Percentiles rank a stretch among this genome's conserved stretches.
phyloP scores from a whole-genome alignment of 169 alveolate genomes.

The Neospora caninum region DNA sequence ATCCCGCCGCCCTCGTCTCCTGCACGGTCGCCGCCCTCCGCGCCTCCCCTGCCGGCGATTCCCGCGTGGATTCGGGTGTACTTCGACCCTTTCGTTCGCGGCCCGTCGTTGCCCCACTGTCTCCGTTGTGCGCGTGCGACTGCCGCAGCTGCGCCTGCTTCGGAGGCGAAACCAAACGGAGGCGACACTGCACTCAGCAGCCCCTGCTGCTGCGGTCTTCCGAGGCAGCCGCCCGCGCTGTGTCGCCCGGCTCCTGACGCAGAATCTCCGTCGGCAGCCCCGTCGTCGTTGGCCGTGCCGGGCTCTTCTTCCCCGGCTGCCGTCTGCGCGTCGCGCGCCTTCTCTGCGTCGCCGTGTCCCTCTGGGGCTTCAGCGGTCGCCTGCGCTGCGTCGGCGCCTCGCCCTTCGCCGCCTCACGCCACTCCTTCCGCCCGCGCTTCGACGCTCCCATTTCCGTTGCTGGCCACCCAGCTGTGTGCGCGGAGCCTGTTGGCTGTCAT shows the following conservation, averaged over 20 bases:
- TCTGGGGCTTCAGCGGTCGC: neutral
- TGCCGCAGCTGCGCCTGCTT: neutral
- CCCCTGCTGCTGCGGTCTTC: neutral
- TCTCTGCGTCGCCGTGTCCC: neutral
- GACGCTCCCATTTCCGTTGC: neutral
- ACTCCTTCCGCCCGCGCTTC: neutral
- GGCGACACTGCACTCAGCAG: neutral
- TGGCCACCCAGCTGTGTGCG: slow-evolving; percentile 9
- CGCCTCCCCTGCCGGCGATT: neutral
- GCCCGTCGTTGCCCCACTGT: neutral
- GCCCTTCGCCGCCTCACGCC: neutral
- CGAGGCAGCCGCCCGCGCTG: neutral
- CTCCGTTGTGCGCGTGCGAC: neutral
- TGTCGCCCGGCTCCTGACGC: neutral
- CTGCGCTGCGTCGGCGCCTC: neutral
- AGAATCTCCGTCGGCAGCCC: neutral
- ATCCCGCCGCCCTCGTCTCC: no score
- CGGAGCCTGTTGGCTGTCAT: neutral
- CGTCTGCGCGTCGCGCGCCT: neutral
- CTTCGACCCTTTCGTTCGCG: slow-evolving; percentile 12
- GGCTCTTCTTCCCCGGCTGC: neutral
- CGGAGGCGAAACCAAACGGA: neutral
- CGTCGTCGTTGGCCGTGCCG: neutral
- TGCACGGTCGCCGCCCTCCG: no score
- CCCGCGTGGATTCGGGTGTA: neutral